phyloP scores from a whole-genome alignment of 163 green algal genomes.

The Coccomyxa subellipsoidea region DNA sequence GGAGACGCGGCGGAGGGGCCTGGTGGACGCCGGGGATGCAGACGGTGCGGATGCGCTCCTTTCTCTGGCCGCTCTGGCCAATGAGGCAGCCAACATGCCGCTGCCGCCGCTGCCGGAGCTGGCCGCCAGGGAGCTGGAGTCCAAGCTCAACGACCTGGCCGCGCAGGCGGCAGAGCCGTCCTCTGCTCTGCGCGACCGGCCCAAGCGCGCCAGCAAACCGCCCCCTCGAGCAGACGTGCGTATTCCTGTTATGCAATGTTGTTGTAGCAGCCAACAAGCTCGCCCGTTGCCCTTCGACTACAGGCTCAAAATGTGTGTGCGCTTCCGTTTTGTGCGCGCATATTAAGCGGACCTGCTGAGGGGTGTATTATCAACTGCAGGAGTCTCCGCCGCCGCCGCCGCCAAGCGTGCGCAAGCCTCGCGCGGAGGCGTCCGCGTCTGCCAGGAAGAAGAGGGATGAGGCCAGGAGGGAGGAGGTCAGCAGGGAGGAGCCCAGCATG shows the following conservation, averaged over 20 bases:
- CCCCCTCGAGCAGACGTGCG: background rate
- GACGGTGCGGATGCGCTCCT: conserved; percentile 49
- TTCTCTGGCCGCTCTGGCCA: conserved; percentile 42
- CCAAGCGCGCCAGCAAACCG: background rate
- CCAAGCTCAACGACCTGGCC: background rate
- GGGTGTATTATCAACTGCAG: background rate
- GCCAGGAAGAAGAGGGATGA: background rate
- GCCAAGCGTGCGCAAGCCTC: background rate
- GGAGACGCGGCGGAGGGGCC: background rate
- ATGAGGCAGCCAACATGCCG: background rate
- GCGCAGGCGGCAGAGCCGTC: background rate
- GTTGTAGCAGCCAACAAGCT: too few relatives aligned
- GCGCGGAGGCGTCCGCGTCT: background rate
- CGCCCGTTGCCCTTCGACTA: too few relatives aligned
- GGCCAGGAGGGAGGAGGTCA: background rate
- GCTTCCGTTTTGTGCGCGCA: too few relatives aligned
- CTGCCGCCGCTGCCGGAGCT: background rate
- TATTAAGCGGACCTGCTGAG: background rate
- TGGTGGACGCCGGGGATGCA: conserved; percentile 41
- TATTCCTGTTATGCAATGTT: background rate
- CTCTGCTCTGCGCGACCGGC: background rate
- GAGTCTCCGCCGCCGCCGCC: background rate
- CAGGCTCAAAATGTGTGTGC: too few relatives aligned
- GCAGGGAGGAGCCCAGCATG: background rate
- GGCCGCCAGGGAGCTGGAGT: background rate